Evolutionary conservation across 2,329 filamentous ascomycete genomes (phyloP), one percentile per base, ranked within the genome.

Genomic region (Calcarisporium arbuscula): DNA sequence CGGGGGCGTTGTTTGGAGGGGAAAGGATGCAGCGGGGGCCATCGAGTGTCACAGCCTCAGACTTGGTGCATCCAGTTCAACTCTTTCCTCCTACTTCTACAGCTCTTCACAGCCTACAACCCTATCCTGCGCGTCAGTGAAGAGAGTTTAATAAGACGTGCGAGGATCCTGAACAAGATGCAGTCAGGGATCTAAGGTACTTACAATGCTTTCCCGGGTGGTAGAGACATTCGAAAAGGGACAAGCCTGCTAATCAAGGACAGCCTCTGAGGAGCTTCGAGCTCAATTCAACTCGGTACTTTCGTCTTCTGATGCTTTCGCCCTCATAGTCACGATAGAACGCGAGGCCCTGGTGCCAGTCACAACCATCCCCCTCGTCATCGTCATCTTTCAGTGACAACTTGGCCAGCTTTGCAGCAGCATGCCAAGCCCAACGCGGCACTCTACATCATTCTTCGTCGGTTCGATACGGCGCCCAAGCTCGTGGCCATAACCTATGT

Each of bases 181-280:
- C 82, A 88, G 68, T 87, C 83, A 22, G 82, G 83, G 60, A 87
- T 87, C 49, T 77, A 80, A 61, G 82, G 82, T 82, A 68, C 32
- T 52, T 30, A 18, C 8, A 27, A 28, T 35, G 19, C 25, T 36
- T 36, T 5, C 28, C 28, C n/a, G n/a, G n/a, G n/a, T n/a, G n/a
- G n/a, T n/a, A n/a, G n/a, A n/a, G n/a, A n/a, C n/a, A n/a, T n/a
- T n/a, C n/a, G n/a, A n/a, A n/a, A n/a, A n/a, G n/a, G n/a, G 19
- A 30, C 28, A n/a, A 33, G 31, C 18, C 3, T 19, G 10, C 4
- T 17, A 6, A 12, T 22, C 28, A 6, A 26, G 28, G 5, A 30
- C 54, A 85, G 86, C 82, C 46, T 89, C 85, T 37, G 61, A 80
- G 61, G 85, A 90, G 70, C 81, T 92, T 42, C 74, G 80, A 54